Evolutionary conservation across 2,329 filamentous ascomycete genomes (phyloP), one percentile per base, ranked within the genome.

Genomic region (Nemania serpens): DNA sequence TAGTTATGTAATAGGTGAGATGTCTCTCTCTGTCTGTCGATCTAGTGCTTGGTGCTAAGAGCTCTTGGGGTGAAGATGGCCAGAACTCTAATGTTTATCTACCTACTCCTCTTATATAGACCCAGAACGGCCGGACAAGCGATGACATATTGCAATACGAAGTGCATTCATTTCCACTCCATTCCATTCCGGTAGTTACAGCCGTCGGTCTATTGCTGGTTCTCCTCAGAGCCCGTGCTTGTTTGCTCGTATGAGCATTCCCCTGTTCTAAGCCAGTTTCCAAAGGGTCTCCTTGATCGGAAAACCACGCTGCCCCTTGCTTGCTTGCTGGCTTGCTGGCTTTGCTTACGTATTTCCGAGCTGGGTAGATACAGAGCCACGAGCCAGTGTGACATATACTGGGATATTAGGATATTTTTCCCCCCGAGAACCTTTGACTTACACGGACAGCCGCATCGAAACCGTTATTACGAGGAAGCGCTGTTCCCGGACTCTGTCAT

Each of bases 211-310:
- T 39, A 15, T 50, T 33, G 47, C 15, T 39, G 17, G 41, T 18
- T 52, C 48, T 34, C n/a, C 13, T 51, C 41, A 51, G 33, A 52
- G 55, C 20, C 55, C 47, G 47, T 52, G 55, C 55, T 51, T 52
- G 20, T 39, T 58, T 52, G 20, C 47, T 58, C 55, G 55, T 58
- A 51, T 58, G 25, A 50, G 46, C 6, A 29, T 33, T 36, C 7
- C 34, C 45, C 18, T 36, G 54, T 55, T 25, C 39, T 29, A 3
- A 22, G 37, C 20, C 11, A 6, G 25, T 47, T 42, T 37, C 25
- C 25, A 3, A 29, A 41, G n/a, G 37, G 37, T 6, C 37, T 41
- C n/a, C 37, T n/a, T 12, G 37, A 2, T n/a, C 13, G 39, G 18
- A n/a, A 42, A 17, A 20, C n/a, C 18, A n/a, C 18, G 18, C 18